Evolutionary conservation across 2,329 filamentous ascomycete genomes (phyloP).

Genomic region (Hypomyces perniciosus): DNA sequence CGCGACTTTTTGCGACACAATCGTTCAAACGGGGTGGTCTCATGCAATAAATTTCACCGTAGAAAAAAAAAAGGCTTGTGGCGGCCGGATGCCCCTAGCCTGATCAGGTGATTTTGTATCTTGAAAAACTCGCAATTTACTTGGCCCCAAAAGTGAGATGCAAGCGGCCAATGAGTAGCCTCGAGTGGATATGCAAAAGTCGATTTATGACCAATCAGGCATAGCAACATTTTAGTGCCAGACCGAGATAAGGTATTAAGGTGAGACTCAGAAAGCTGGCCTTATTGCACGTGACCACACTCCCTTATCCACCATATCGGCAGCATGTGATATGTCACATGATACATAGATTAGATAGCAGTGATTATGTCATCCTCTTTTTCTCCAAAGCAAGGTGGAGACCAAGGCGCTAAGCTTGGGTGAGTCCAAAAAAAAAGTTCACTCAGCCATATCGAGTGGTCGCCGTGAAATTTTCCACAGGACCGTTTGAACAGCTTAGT

Average conservation of each 20-base stretch:
- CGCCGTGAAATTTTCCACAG: conserved; percentile 29
- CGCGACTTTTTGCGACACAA: not conserved
- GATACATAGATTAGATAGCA: conserved; percentile 14
- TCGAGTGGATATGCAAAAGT: not conserved
- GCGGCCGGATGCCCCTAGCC: conserved; percentile 1
- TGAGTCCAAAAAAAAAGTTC: conserved; percentile 29
- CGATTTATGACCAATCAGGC: not conserved
- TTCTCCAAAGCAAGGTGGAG: conserved; percentile 12
- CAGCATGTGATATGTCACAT: conserved; percentile 17
- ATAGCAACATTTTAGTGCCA: not conserved
- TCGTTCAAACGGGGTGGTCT: not conserved
- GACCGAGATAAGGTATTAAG: not conserved
- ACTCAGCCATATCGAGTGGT: conserved; percentile 19
- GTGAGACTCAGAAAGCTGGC: not conserved
- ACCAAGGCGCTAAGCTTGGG: conserved; percentile 9
- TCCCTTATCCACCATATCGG: not conserved
- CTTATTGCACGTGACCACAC: conserved; percentile 3
- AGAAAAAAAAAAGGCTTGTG: not conserved
- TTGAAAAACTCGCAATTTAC: not conserved
- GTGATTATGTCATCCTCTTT: conserved; percentile 19
- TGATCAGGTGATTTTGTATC: conserved; percentile 1
- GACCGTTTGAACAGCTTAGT: too few species aligned
- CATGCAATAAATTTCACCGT: not conserved
- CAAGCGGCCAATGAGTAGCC: conserved; percentile 1
- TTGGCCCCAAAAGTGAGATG: not conserved